Conservation (phyloP, 2,329 filamentous ascomycete species). For the Diaporthe batatas region DNA sequence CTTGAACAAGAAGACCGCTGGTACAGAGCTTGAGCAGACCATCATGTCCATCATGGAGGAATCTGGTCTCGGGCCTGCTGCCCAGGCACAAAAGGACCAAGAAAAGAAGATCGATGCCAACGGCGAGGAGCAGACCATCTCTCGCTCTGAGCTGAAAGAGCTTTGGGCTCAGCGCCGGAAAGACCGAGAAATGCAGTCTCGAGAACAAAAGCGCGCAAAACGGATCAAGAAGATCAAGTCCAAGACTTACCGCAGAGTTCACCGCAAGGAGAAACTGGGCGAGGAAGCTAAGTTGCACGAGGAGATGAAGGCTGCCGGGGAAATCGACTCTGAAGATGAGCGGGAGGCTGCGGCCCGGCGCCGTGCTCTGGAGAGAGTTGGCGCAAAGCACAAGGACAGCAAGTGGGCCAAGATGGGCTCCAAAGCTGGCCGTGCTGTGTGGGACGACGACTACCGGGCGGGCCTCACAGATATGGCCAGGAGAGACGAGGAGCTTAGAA, state of each 20-base stretch:
- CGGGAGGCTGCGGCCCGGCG: constrained; percentile 76
- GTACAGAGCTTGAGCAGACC: constrained; percentile 85
- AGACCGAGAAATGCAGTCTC: constrained; percentile 86
- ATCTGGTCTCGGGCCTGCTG: constrained; percentile 76
- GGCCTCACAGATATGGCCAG: constrained; percentile 85
- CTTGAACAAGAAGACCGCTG: constrained; percentile 72
- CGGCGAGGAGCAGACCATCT: constrained; percentile 77
- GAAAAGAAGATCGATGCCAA: constrained; percentile 73
- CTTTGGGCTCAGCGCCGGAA: constrained; percentile 81
- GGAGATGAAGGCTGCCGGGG: constrained; percentile 66
- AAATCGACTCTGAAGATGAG: constrained; percentile 75
- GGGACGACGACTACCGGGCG: constrained; percentile 88
- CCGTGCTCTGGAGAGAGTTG: constrained; percentile 87
- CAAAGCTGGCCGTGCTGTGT: constrained; percentile 82
- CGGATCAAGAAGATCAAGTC: constrained; percentile 99
- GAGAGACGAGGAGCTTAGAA: constrained; percentile 84
- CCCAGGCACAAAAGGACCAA: constrained; percentile 67
- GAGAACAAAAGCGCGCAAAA: constrained; percentile 89
- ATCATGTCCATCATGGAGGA: constrained; percentile 92
- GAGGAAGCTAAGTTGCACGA: constrained; percentile 66
- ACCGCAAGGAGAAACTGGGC: constrained; percentile 78
- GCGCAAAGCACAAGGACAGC: constrained; percentile 86
- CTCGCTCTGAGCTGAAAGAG: constrained; percentile 77
- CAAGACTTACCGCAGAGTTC: constrained; percentile 92
- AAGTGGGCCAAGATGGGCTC: constrained; percentile 92